Conservation (phyloP, 2,329 filamentous ascomycete species). For the Elsinoe fawcettii region DNA sequence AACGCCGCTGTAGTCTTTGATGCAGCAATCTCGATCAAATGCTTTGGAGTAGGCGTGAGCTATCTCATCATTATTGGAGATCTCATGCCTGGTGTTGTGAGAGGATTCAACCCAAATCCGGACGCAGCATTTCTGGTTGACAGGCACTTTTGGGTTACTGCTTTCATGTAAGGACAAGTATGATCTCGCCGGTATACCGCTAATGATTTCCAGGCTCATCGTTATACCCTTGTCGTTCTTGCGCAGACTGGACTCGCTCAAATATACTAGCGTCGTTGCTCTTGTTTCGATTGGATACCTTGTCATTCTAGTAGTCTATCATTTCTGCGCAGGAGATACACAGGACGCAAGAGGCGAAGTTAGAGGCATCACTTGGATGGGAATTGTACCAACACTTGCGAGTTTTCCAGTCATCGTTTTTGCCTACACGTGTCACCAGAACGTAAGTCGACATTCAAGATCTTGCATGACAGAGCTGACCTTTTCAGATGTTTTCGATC, state of each 20-base stretch:
- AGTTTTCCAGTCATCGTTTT: constrained; percentile 94
- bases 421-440: constrained; percentile 99
- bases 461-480: constrained; percentile 15
- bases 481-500: constrained; percentile 86
- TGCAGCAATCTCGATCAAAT: constrained; percentile 91
- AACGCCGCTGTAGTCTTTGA: constrained; percentile 95
- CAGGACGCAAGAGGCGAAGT: constrained; percentile 66
- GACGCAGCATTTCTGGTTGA: constrained; percentile 71
- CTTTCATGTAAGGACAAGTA: constrained; percentile 64
- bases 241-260: constrained; percentile 83
- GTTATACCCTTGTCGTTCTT: constrained; percentile 93
- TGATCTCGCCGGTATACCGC: neutral
- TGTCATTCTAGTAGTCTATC: constrained; percentile 85
- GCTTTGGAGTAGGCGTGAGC: constrained; percentile 92
- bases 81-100: constrained; percentile 88
- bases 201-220: constrained; percentile 54
- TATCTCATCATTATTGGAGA: constrained; percentile 99
- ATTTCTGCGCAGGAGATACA: constrained; percentile 73
- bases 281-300: constrained; percentile 90
- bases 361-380: constrained; percentile 68
- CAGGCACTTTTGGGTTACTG: constrained; percentile 94
- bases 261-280: constrained; percentile 91
- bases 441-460: constrained; percentile 48
- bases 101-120: constrained; percentile 60
- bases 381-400: constrained; percentile 68